A percentile compares a stretch with the other conserved stretches of the same genome.
These are phyloP conservation scores for Phanerodontia chrysosporium DNA, from an alignment of 768 basidiomycete species.

Conservation along the genomic window DNA sequence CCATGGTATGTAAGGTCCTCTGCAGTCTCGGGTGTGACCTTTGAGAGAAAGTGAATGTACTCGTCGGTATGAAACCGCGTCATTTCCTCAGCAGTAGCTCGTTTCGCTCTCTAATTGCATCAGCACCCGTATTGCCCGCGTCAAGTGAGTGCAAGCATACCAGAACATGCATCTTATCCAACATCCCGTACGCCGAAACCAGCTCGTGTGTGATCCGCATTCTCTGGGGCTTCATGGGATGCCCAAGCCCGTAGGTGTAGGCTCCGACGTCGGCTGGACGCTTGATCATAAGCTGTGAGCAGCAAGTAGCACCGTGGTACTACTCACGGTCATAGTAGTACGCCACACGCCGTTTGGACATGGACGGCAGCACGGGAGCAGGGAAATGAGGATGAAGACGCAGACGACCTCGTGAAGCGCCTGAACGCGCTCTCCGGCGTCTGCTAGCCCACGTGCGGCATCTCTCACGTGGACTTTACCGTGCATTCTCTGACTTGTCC, in stretches of 20 bases:
- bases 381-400: not conserved
- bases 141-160: conserved; percentile 39
- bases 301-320: conserved; percentile 1
- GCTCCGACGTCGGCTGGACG: conserved; percentile 64
- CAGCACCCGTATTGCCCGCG: not conserved
- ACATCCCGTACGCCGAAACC: conserved; percentile 85
- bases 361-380: not conserved
- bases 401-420: not conserved
- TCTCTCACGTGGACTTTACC: not conserved
- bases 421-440: not conserved
- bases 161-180: conserved; percentile 90
- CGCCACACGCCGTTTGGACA: conserved; percentile 60
- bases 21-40: conserved; percentile 88
- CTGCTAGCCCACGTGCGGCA: not conserved
- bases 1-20: conserved; percentile 83
- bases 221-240: conserved; percentile 95
- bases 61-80: conserved; percentile 98
- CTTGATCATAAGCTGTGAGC: not conserved
- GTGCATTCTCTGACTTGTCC: not conserved
- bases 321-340: conserved; percentile 75
- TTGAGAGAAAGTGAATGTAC: conserved; percentile 87
- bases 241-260: conserved; percentile 82
- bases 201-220: conserved; percentile 94
- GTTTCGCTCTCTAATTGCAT: conserved; percentile 17
- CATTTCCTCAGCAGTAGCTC: conserved; percentile 47